Conservation (phyloP, 2,329 filamentous ascomycete species). For the Alternaria alternata region DNA sequence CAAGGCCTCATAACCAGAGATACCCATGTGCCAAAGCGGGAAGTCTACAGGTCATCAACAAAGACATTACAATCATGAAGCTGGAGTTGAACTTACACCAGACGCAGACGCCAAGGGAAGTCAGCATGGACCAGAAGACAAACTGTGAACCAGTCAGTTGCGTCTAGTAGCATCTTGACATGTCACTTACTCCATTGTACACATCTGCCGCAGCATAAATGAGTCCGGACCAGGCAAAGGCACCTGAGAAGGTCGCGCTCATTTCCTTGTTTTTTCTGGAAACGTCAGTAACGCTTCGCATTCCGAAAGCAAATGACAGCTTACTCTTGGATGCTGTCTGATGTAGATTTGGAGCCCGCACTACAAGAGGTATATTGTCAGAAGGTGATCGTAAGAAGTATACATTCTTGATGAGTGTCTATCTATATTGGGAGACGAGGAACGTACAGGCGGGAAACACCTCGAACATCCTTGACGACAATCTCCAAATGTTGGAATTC, state of each 20-base stretch:
- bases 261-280: slow-evolving; percentile 77
- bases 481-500: slow-evolving; percentile 93
- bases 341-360: slow-evolving; percentile 58
- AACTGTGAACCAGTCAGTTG: slow-evolving; percentile 64
- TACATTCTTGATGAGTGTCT: slow-evolving; percentile 53
- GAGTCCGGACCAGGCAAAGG: slow-evolving; percentile 76
- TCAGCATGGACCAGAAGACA: slow-evolving; percentile 94
- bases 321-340: slow-evolving; percentile 69
- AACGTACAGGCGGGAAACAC: slow-evolving; percentile 97
- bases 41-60: slow-evolving; percentile 69
- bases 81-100: slow-evolving; percentile 75
- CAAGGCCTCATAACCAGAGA: slow-evolving; percentile 92
- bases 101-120: slow-evolving; percentile 84
- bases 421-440: slow-evolving; percentile 90
- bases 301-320: slow-evolving; percentile 39
- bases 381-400: slow-evolving; percentile 44
- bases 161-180: background rate
- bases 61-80: background rate
- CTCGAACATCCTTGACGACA: slow-evolving; percentile 86
- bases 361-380: slow-evolving; percentile 44
- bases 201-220: slow-evolving; percentile 86
- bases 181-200: slow-evolving; percentile 79
- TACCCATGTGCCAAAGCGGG: slow-evolving; percentile 98
- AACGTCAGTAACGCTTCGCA: slow-evolving; percentile 29
- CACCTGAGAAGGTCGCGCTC: slow-evolving; percentile 72